Evolutionary conservation across 306 rosid species (phyloP).

Genomic region (Gastrolobium bilobum): DNA sequence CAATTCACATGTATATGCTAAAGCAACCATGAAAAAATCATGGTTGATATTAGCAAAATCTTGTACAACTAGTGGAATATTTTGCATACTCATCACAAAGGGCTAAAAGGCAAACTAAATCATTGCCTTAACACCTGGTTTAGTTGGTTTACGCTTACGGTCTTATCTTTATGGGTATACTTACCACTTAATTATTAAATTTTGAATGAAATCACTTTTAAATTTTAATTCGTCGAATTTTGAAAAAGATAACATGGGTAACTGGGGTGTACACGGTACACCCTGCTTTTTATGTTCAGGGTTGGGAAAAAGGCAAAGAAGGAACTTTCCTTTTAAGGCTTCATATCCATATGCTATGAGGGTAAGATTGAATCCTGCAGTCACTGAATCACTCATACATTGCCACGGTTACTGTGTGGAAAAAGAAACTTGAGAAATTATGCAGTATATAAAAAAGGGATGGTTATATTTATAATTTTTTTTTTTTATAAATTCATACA

Average conservation of each 20-base stretch:
- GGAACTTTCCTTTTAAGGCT: not conserved
- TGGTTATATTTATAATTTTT: no score
- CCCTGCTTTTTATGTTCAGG: slow-evolving; percentile 20
- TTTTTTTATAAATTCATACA: no score
- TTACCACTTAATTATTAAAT: not conserved
- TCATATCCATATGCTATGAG: not conserved
- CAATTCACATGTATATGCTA: slow-evolving; percentile 37
- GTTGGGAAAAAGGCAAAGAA: not conserved
- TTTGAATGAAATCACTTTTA: not conserved
- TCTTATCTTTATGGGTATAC: not conserved
- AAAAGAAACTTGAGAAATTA: not conserved
- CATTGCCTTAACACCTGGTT: slow-evolving; percentile 43
- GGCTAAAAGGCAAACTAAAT: slow-evolving; percentile 39
- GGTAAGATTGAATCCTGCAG: not conserved
- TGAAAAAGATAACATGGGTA: slow-evolving; percentile 10
- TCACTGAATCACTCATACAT: not conserved
- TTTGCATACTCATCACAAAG: slow-evolving; percentile 46
- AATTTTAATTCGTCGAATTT: slow-evolving; percentile 1
- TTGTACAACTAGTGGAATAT: slow-evolving; percentile 44
- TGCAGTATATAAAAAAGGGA: not conserved
- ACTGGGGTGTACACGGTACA: not conserved
- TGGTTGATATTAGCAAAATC: slow-evolving; percentile 26
- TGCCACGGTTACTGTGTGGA: not conserved
- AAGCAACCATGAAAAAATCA: slow-evolving; percentile 17
- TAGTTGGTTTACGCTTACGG: not conserved